A percentile compares a stretch with the other conserved stretches of the same genome.
Evolutionary conservation across 75 land plant species (phyloP).

Genomic region (Sequoiadendron giganteum): DNA sequence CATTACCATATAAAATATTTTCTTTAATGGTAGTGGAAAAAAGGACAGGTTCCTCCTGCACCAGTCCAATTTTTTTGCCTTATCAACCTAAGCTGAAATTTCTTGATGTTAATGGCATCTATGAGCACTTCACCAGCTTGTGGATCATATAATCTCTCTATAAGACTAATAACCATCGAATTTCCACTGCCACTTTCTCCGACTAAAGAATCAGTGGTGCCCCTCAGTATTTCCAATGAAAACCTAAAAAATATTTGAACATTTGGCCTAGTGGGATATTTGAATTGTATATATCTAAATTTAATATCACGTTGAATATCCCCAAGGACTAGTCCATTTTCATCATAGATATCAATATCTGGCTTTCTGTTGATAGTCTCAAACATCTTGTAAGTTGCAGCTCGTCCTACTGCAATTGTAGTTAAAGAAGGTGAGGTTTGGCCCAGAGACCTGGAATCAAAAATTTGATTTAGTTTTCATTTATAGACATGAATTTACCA

Average conservation of each 20-base stretch:
- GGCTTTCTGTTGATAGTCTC: slow-evolving; percentile 82
- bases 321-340: slow-evolving; percentile 47
- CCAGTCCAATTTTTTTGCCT: slow-evolving; percentile 87
- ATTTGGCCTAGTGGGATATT: slow-evolving; percentile 82
- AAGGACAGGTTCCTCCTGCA: slow-evolving; percentile 94
- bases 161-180: slow-evolving; percentile 87
- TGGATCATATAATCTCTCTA: slow-evolving; percentile 98
- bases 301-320: slow-evolving; percentile 78
- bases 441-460: slow-evolving; percentile 64
- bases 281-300: slow-evolving; percentile 66
- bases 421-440: slow-evolving; percentile 81
- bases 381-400: slow-evolving; percentile 96
- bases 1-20: slow-evolving; percentile 91
- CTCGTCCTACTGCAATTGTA: slow-evolving; percentile 83
- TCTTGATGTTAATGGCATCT: slow-evolving; percentile 77
- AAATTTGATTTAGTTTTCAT: not conserved
- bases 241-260: slow-evolving; percentile 73
- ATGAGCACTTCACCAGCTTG: slow-evolving; percentile 81
- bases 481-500: not conserved
- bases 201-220: slow-evolving; percentile 84
- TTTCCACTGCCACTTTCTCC: slow-evolving; percentile 99
- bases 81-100: slow-evolving; percentile 81
- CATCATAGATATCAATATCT: slow-evolving; percentile 81
- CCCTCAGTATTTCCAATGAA: slow-evolving; percentile 63
- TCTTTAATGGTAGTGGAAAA: slow-evolving; percentile 79